Base-by-base conservation (phyloP, 768 basidiomycete genomes). In the Amanita thiersii region DNA sequence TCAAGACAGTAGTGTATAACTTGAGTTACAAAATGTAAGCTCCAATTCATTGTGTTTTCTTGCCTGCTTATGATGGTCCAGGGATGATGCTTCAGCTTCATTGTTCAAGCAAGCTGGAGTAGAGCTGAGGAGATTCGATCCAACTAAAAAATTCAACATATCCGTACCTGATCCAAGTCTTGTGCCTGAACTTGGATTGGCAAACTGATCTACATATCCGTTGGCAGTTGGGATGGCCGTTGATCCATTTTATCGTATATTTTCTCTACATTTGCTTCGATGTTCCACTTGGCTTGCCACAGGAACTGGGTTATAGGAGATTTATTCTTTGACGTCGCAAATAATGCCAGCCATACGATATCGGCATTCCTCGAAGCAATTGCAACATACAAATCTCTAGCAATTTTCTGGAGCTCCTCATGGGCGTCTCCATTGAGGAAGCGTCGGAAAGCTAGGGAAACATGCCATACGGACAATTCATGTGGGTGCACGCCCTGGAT, bases 21-120 rank as follows among this genome's bases (percentile, higher is more conserved):
- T 64, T 97, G 41, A 80, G 81, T 39, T 99, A 99, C 62, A 91
- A 90, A 69, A 89, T 98, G 96, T 89, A 50, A 52, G 86, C 70
- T 11, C 35, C 32, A 18, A 9, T 34, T 29, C 29, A 41, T 10
- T 20, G 0, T 15, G 11, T 36, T 25, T 37, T 3, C 24, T 33
- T 46, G 18, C 39, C 34, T 18, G 14, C 34, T 40, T 49, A 33
- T 24, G 23, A 39, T 3, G 40, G 47, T 10, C n/a, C 51, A 89
- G 86, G 31, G 91, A 96, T 51, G 85, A 84, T 33, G 84, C 81
- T 2, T 89, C 87, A 0, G 86, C 88, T 2, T 63, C 59, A 37
- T 69, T 93, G 5, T 82, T 96, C 53, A 67, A 74, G 48, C 77
- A 86, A 57, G 89, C 88, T 4, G 86, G 86, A 2, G 84, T 96